Evolutionary conservation across 495 filamentous ascomycete genomes (phyloP).

Genomic region (Arthonia radiata): DNA sequence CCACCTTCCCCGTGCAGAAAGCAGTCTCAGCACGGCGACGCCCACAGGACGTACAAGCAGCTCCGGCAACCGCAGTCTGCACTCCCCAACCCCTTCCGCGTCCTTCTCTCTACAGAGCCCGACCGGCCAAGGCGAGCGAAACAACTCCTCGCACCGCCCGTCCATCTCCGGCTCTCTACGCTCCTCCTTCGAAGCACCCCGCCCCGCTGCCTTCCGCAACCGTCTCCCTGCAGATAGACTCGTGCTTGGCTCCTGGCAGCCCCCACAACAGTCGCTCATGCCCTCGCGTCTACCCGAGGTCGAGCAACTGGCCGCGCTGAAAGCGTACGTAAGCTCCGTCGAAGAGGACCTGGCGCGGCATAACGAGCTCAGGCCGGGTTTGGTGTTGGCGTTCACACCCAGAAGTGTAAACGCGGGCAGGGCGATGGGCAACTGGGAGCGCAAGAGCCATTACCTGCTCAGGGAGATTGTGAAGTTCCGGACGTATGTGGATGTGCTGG

Average conservation of each 20-base stretch:
- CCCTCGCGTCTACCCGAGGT: constrained; percentile 50
- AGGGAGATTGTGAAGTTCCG: constrained; percentile 91
- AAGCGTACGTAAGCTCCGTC: constrained; percentile 57
- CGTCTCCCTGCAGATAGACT: constrained; percentile 69
- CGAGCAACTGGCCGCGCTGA: constrained; percentile 55
- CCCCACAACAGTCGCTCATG: constrained; percentile 74
- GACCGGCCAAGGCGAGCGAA: no score
- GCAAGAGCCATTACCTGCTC: constrained; percentile 72
- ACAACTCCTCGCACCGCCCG: constrained; percentile 21
- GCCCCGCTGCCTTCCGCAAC: constrained; percentile 19
- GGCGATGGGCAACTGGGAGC: constrained; percentile 90
- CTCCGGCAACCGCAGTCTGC: constrained; percentile 2
- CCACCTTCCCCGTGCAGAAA: constrained; percentile 9
- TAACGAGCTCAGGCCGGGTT: constrained; percentile 61
- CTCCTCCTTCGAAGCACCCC: constrained; percentile 43
- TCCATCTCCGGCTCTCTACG: constrained; percentile 50
- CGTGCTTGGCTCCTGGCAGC: constrained; percentile 74
- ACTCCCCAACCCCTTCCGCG: constrained; percentile 1
- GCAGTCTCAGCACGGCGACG: constrained; percentile 18
- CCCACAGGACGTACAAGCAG: constrained; percentile 2
- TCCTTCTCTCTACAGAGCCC: constrained; percentile 2
- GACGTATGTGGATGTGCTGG: constrained; percentile 73
- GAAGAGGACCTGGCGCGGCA: constrained; percentile 68
- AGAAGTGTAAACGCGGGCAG: constrained; percentile 56
- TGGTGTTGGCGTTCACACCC: constrained; percentile 76